Evolutionary conservation across 164 flowering plant genomes (phyloP), one percentile per base, ranked within the genome.

Genomic region (Amborella trichopoda): DNA sequence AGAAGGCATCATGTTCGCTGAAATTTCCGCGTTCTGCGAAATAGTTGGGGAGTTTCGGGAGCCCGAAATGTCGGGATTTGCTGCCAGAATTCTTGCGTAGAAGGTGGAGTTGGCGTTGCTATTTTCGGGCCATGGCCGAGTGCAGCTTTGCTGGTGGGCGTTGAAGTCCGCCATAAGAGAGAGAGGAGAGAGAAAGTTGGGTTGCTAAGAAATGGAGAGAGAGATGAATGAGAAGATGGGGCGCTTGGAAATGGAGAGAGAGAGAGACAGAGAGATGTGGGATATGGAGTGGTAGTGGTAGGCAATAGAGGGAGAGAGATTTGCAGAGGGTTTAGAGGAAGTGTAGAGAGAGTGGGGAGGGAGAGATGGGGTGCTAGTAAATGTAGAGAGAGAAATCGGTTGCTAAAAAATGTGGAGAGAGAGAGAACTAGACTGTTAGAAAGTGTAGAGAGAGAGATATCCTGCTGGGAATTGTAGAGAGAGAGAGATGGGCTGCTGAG

Each of bases 1-100:
- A 37, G 81, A 72, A n/a, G 90, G 90, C 18, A 76, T 65, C 39
- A 76, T 63, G 6, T 55, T n/a, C 5, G 75, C 49, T 2, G 68
- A 61, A 6, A 60, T 52, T 50, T 65, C 78, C 23, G 64, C 77
- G 71, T 1, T 64, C 24, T 0, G 61, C 60, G 13, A 63, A 59
- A 46, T 70, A 60, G 19, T 27, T 40, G 41, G 40, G 65, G n/a
- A 46, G 26, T 10, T 36, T 53, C 40, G 37, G 54, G 25, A 27
- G n/a, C n/a, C n/a, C 11, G 50, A 32, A 37, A 18, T 32, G 14
- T 12, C 43, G 44, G 53, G 5, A 10, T 39, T 44, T 14, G 32
- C 44, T 39, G 55, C 55, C 17, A 44, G 39, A 30, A 50, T 44
- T 9, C 48, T 38, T 23, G 54, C 19, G 22, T 58, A 49, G 36